Conservation (phyloP, 2,329 filamentous ascomycete species). For the Knufia fluminis region DNA sequence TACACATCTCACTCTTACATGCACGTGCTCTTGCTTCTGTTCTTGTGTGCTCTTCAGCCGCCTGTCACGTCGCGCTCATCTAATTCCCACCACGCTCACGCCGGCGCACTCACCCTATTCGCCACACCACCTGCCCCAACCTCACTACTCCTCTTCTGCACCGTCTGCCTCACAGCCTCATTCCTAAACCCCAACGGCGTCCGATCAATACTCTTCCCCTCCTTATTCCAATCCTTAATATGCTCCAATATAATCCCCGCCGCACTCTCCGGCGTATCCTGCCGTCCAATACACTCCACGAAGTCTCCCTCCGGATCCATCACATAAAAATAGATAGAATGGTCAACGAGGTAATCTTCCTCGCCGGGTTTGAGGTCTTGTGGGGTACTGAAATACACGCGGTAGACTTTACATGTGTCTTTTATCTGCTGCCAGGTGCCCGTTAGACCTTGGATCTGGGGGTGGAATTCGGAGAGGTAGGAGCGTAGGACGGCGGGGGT, state of each 20-base stretch:
- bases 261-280: slow-evolving; percentile 82
- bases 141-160: slow-evolving; percentile 5
- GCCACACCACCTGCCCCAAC: not conserved
- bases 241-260: slow-evolving; percentile 78
- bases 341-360: slow-evolving; percentile 86
- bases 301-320: slow-evolving; percentile 99
- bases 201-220: slow-evolving; percentile 43
- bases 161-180: slow-evolving; percentile 1
- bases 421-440: slow-evolving; percentile 92
- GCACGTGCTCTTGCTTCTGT: no score
- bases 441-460: slow-evolving; percentile 74
- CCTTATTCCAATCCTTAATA: slow-evolving; percentile 64
- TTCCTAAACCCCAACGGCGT: slow-evolving; percentile 15
- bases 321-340: slow-evolving; percentile 98
- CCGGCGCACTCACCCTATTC: not conserved
- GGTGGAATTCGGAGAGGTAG: slow-evolving; percentile 88
- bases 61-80: no score
- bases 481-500: slow-evolving; percentile 72
- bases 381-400: slow-evolving; percentile 95
- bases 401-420: slow-evolving; percentile 85
- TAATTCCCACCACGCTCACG: not conserved
- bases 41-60: no score
- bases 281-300: slow-evolving; percentile 88
- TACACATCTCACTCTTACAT: no score
- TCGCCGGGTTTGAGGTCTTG: slow-evolving; percentile 79